Evolutionary conservation across 208 protist genomes (phyloP), one percentile per base, ranked within the genome.

Genomic region (Trypanosoma lewisi): DNA sequence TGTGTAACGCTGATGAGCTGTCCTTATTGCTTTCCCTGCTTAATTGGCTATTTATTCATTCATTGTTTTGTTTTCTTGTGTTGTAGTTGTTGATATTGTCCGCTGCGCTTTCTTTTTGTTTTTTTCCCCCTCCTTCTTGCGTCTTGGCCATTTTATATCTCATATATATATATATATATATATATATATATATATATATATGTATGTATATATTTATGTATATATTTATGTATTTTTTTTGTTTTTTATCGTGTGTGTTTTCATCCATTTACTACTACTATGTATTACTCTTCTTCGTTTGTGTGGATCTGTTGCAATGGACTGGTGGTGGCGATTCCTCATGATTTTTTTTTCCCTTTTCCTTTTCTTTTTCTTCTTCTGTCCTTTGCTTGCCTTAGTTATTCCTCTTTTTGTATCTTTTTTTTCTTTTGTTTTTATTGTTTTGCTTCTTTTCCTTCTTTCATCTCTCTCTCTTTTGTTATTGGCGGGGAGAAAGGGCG

Each of bases 301-400:
- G n/a, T n/a, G n/a, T n/a, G n/a, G n/a, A n/a, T n/a, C n/a, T n/a
- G n/a, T n/a, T n/a, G n/a, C n/a, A n/a, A n/a, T n/a, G n/a, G n/a
- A n/a, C n/a, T n/a, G n/a, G n/a, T n/a, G n/a, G n/a, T n/a, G n/a
- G n/a, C n/a, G n/a, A n/a, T n/a, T n/a, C n/a, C n/a, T n/a, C n/a
- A n/a, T n/a, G n/a, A 25, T 8, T 33, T 53, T n/a, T 33, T 17
- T 47, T 34, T 48, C 41, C 30, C 52, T n/a, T 65, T 3, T 17
- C 30, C 28, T 17, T 55, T 50, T 73, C 47, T 42, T 4, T 63
- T 60, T 48, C 4, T 48, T 36, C 36, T 36, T 41, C 21, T 67
- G 41, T 67, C 19, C 7, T 42, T 37, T 68, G 1, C 23, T 68
- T 31, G 2, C 16, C 41, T 25, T 47, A 25, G 9, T 27, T 5